Base-by-base conservation (phyloP, 2,329 filamentous ascomycete species). In the Fusarium circinatum region DNA sequence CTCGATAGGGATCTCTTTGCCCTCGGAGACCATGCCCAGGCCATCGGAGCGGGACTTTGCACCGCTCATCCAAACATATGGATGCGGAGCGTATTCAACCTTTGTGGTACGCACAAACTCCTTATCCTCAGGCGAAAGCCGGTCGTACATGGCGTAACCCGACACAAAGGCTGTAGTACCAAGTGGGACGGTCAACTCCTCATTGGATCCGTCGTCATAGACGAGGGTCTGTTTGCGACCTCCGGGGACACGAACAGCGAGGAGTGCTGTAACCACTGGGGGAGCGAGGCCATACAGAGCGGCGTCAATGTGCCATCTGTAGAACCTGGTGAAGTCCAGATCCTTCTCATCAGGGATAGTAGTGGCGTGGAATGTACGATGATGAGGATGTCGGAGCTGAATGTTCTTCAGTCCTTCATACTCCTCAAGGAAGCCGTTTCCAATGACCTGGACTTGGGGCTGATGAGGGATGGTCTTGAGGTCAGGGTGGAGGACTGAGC, bases 291-390 rank as follows among this genome's bases (percentile, higher is more conserved):
- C 91, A 79, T 95, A 95, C 11, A 95, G 84, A 3, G 93, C 93
- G 8, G 93, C 93, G 77, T 95, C 93, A 61, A 95, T 94, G 80
- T 95, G 93, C 93, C 93, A 95, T 67, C 93, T 86, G 82, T 93
- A 95, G 83, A 94, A 91, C 83, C 83, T 84, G 8, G 87, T 89
- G 67, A 79, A 86, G 75, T 83, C 83, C 26, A 86, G 80, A 69
- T 88, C 86, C n/a, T 87, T 85, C 13, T 82, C 80, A 20, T 82
- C 82, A 0, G 92, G 87, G 71, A 95, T 89, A 26, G 84, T 79
- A 10, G 89, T 89, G 59, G 89, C 88, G 81, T 95, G 93, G 82
- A 95, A 95, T 2, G 91, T 94, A 65, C 87, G 88, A 84, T 95
- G 93, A 78, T 95, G 93, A 11, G 93, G 93, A 78, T 95, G 93